Conservation (phyloP, 352 stramenopile genomes). For the Achlya hypogyna region DNA sequence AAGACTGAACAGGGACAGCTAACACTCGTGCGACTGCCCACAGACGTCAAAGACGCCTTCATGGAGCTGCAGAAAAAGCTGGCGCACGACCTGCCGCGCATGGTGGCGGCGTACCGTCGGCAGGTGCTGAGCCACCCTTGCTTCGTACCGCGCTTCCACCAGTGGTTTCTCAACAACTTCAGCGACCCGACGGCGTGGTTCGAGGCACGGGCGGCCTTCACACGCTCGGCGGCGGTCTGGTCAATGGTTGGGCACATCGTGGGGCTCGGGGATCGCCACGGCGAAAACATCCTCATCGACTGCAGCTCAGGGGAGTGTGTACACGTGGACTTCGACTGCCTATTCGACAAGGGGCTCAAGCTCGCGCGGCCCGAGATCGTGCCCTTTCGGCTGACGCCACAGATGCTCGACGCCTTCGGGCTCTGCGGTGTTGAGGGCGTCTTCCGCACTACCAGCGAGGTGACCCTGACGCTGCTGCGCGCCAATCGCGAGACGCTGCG, state of each 20-base stretch:
- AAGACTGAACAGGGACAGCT: constrained; percentile 81
- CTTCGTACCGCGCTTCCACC: constrained; percentile 95
- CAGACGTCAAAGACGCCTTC: constrained; percentile 79
- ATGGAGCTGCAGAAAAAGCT: constrained; percentile 86
- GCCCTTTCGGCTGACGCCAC: constrained; percentile 98
- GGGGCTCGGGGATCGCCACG: constrained; percentile 91
- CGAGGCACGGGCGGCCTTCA: constrained; percentile 86
- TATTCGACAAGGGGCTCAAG: constrained; percentile 99
- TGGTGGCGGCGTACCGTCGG: constrained; percentile 55
- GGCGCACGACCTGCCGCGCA: constrained; percentile 62
- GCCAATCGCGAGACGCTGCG: constrained; percentile 96
- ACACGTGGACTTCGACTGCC: constrained; percentile 99
- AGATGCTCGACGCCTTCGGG: constrained; percentile 99
- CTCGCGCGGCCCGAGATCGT: constrained; percentile 96
- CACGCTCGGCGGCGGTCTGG: constrained; percentile 90
- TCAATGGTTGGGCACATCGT: constrained; percentile 96
- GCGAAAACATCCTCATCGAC: constrained; percentile 99
- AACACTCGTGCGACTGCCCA: constrained; percentile 60
- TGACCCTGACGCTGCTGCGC: constrained; percentile 88
- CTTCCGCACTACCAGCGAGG: constrained; percentile 88
- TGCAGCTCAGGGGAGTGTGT: constrained; percentile 95
- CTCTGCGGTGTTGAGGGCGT: constrained; percentile 94
- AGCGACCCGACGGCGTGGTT: constrained; percentile 96
- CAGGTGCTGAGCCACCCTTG: constrained; percentile 52
- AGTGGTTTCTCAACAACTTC: constrained; percentile 99